phyloP scores from a whole-genome alignment of 2,329 filamentous ascomycete genomes.

The Claviceps citrina region DNA sequence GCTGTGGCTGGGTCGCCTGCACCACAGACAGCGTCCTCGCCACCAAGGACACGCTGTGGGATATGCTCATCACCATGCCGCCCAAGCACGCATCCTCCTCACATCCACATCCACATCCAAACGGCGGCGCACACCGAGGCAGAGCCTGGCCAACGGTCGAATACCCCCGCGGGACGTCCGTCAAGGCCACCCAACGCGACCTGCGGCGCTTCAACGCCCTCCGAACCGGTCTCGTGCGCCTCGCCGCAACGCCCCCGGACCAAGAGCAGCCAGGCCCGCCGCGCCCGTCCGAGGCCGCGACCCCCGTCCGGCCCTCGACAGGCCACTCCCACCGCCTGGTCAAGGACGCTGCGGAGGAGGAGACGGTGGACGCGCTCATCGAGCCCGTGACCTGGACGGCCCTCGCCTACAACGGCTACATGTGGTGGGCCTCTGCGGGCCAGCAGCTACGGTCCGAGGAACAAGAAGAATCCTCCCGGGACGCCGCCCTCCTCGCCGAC shows the following conservation, averaged over 20 bases:
- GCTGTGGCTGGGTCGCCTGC: slow-evolving; percentile 75
- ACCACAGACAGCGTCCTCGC: slow-evolving; percentile 88
- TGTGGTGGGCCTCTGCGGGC: slow-evolving; percentile 81
- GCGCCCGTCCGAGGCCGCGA: slow-evolving; percentile 13
- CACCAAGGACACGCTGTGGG: slow-evolving; percentile 75
- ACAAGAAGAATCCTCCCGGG: slow-evolving; percentile 40
- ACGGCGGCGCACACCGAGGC: slow-evolving; percentile 33
- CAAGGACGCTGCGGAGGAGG: slow-evolving; percentile 27
- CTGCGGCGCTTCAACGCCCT: slow-evolving; percentile 63
- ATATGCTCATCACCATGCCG: slow-evolving; percentile 75
- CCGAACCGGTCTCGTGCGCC: slow-evolving; percentile 42
- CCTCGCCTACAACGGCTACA: slow-evolving; percentile 66
- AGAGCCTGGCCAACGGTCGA: slow-evolving; percentile 66
- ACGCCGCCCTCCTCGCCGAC: slow-evolving; percentile 40
- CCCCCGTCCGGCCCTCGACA: slow-evolving; percentile 14
- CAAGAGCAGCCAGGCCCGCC: slow-evolving; percentile 16
- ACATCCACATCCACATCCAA: too few species aligned
- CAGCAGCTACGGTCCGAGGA: slow-evolving; percentile 50
- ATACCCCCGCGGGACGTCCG: slow-evolving; percentile 41
- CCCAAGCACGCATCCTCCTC: slow-evolving; percentile 30
- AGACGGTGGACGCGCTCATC: slow-evolving; percentile 38
- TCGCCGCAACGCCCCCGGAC: slow-evolving; percentile 17
- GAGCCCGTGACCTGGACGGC: slow-evolving; percentile 55
- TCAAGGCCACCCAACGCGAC: slow-evolving; percentile 85
- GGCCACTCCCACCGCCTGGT: slow-evolving; percentile 14